Conservation (phyloP, 2,329 filamentous ascomycete genomes). For the Alternaria rosae region DNA sequence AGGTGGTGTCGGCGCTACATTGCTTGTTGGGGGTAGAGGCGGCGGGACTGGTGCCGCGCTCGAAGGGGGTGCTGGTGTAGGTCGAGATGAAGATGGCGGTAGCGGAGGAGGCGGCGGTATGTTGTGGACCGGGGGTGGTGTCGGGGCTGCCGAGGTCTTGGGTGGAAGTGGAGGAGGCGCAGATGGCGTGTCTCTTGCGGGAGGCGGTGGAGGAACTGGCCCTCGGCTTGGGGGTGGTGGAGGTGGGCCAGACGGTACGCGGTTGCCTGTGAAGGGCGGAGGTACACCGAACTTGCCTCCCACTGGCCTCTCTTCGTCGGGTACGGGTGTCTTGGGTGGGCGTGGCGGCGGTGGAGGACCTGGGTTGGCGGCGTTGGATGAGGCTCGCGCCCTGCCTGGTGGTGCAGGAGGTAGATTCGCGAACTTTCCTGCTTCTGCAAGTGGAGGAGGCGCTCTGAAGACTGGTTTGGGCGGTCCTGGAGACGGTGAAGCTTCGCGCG, state of each 20-base stretch:
- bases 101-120: conserved; percentile 36
- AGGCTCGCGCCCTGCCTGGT: conserved; percentile 59
- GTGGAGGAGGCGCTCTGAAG: conserved; percentile 85
- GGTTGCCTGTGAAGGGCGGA: conserved; percentile 76
- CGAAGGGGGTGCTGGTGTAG: conserved; percentile 35
- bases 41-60: conserved; percentile 39
- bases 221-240: conserved; percentile 77
- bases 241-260: conserved; percentile 69
- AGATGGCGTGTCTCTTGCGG: conserved; percentile 51
- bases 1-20: conserved; percentile 35
- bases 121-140: conserved; percentile 67
- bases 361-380: conserved; percentile 59
- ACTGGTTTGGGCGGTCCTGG: conserved; percentile 65
- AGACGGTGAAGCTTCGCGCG: conserved; percentile 75
- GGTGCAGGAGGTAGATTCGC: conserved; percentile 61
- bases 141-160: conserved; percentile 51
- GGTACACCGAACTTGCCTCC: conserved; percentile 75
- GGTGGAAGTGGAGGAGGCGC: conserved; percentile 50
- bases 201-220: conserved; percentile 66
- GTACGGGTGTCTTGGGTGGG: conserved; percentile 63
- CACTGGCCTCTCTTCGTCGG: conserved; percentile 65
- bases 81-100: conserved; percentile 38
- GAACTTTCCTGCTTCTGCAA: conserved; percentile 89
- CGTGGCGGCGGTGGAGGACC: conserved; percentile 71
- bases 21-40: conserved; percentile 35